Conservation (phyloP, 495 filamentous ascomycete genomes). For the Neurospora sp. region DNA sequence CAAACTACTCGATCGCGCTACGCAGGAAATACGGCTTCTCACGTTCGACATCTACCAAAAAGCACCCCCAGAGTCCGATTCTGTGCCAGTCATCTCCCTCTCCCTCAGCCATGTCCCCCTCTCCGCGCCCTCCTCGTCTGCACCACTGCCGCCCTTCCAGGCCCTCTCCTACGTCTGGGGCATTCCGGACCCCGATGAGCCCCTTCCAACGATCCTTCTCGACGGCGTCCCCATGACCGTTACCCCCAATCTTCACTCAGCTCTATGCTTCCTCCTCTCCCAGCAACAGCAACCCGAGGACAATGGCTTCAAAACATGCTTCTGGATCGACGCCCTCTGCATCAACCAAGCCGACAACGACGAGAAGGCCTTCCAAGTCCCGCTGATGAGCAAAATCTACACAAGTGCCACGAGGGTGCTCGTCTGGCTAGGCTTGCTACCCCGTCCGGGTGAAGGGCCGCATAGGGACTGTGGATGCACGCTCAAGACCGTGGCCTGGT, state of each 20-base stretch:
- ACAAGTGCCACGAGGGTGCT: not conserved
- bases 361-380: not conserved
- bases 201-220: not conserved
- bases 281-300: not conserved
- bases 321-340: not conserved
- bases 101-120: not conserved
- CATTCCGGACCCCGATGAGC: not conserved
- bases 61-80: not conserved
- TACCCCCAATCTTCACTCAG: not conserved
- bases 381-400: not conserved
- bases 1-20: not conserved
- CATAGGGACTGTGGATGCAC: not conserved
- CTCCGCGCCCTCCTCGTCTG: not conserved
- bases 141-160: not conserved
- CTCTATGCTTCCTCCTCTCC: not conserved
- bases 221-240: not conserved
- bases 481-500: not conserved
- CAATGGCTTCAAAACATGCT: not conserved
- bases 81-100: not conserved
- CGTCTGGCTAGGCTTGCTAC: not conserved
- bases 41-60: not conserved
- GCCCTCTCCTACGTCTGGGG: not conserved
- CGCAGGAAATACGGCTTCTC: not conserved
- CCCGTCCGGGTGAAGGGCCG: not conserved
- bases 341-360: not conserved